Evolutionary conservation across 495 filamentous ascomycete species (phyloP).

Genomic region (Lasiosphaeris hirsuta): DNA sequence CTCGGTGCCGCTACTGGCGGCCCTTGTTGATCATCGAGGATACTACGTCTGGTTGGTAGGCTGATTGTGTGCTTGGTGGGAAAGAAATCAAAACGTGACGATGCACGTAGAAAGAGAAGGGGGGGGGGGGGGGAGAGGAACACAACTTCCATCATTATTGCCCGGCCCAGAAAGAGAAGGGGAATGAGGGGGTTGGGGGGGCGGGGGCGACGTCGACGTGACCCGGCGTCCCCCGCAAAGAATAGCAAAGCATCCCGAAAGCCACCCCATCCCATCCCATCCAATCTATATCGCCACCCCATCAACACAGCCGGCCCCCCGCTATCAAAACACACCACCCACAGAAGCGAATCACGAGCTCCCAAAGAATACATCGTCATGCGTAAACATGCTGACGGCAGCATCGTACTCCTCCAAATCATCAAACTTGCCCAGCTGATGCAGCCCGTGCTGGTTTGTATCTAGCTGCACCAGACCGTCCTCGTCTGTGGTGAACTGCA

Average conservation of each 20-base stretch:
- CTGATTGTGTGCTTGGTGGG: no score
- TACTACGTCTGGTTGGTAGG: neutral
- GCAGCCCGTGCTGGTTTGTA: neutral
- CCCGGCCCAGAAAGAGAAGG: no score
- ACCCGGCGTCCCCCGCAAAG: no score
- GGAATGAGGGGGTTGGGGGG: no score
- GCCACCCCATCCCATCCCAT: neutral
- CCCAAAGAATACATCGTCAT: slow-evolving; percentile 35
- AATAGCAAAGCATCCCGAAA: neutral
- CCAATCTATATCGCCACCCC: neutral
- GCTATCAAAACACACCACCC: neutral
- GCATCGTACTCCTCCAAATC: slow-evolving; percentile 17
- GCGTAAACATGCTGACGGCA: slow-evolving; percentile 30
- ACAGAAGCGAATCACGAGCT: slow-evolving; percentile 18
- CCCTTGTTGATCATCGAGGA: neutral
- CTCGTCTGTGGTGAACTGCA: slow-evolving; percentile 14
- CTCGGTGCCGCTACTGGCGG: neutral
- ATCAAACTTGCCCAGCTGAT: slow-evolving; percentile 15
- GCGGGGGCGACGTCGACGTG: no score
- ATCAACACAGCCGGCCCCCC: neutral
- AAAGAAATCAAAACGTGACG: no score
- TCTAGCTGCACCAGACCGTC: slow-evolving; percentile 14
- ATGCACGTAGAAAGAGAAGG: no score
- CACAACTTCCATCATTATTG: no score
- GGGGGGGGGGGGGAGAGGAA: no score